phyloP scores from a whole-genome alignment of 2,329 filamentous ascomycete species.

The Colletotrichum orchidophilum region DNA sequence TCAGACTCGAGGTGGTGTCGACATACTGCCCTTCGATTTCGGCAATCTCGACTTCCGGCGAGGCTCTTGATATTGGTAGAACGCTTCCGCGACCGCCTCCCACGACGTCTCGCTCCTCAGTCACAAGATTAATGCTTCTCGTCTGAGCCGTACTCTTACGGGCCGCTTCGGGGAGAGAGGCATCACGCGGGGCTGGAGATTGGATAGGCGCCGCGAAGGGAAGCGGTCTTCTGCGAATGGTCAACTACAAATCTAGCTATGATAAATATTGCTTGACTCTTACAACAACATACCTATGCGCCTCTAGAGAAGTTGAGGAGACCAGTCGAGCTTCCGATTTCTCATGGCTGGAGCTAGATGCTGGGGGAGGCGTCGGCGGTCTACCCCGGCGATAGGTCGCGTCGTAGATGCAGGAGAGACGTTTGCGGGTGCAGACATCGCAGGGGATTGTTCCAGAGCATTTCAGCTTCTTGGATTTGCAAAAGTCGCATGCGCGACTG shows the following conservation, averaged over 20 bases:
- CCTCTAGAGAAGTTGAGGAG: neutral
- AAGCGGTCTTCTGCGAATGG: neutral
- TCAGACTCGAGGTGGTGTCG: conserved; percentile 64
- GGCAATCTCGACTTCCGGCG: conserved; percentile 43
- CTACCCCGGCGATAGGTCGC: conserved; percentile 47
- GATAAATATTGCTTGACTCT: neutral
- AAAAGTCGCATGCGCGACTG: conserved; percentile 49
- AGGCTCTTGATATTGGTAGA: conserved; percentile 27
- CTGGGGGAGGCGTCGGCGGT: conserved; percentile 46
- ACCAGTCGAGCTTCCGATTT: neutral
- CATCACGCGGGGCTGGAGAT: neutral
- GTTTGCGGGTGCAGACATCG: conserved; percentile 41
- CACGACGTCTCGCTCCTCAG: neutral
- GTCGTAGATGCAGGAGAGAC: conserved; percentile 46
- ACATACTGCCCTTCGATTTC: conserved; percentile 62
- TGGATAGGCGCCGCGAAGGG: neutral
- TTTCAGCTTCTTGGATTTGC: conserved; percentile 49
- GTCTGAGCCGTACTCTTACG: neutral
- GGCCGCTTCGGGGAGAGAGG: neutral
- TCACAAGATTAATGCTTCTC: neutral
- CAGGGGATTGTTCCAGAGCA: conserved; percentile 49
- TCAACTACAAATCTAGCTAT: neutral
- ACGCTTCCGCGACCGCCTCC: conserved; percentile 16
- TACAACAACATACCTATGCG: neutral
- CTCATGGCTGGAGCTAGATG: neutral